A percentile compares a stretch with the other conserved stretches of the same genome.
These are phyloP conservation scores for Apiotrichum porosum DNA, from an alignment of 1,284 basidiomycete genomes.

Conservation along the genomic window DNA sequence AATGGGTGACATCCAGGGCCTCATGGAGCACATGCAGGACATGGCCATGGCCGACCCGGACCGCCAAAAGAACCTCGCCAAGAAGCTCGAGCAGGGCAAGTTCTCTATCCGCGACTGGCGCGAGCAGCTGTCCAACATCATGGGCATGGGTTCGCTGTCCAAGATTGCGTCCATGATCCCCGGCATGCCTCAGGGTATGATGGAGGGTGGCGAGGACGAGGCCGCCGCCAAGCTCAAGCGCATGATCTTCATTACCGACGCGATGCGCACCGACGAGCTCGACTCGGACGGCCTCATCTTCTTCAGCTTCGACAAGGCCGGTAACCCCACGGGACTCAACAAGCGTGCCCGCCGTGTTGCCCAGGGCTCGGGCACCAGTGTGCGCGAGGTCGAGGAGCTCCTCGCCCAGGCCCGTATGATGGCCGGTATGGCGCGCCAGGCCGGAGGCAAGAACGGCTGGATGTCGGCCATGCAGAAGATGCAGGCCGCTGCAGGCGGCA, in stretches of 20 bases:
- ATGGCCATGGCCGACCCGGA: constrained; percentile 87
- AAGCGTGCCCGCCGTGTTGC: constrained; percentile 86
- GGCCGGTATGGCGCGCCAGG: constrained; percentile 94
- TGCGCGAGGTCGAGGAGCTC: constrained; percentile 94
- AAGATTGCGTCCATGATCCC: constrained; percentile 99
- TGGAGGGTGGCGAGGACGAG: constrained; percentile 87
- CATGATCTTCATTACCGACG: constrained; percentile 98
- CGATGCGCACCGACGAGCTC: constrained; percentile 88
- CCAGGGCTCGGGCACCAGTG: constrained; percentile 87
- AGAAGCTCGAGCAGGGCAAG: constrained; percentile 95
- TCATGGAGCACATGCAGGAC: constrained; percentile 98
- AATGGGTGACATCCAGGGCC: constrained; percentile 89
- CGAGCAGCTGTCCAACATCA: constrained; percentile 94
- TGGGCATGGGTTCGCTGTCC: constrained; percentile 97
- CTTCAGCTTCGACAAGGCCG: constrained; percentile 68
- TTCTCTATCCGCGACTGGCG: constrained; percentile 95
- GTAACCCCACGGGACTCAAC: constrained; percentile 74
- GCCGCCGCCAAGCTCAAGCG: constrained; percentile 80
- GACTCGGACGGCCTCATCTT: constrained; percentile 93
- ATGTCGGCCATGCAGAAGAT: constrained; percentile 84
- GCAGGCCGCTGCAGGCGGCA: constrained; percentile 76
- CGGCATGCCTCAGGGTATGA: constrained; percentile 82
- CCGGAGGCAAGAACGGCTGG: constrained; percentile 94
- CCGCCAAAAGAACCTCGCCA: constrained; percentile 95
- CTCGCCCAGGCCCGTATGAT: constrained; percentile 95